Base-by-base conservation (phyloP, 2,329 filamentous ascomycete species). In the Stagonosporopsis vannaccii region DNA sequence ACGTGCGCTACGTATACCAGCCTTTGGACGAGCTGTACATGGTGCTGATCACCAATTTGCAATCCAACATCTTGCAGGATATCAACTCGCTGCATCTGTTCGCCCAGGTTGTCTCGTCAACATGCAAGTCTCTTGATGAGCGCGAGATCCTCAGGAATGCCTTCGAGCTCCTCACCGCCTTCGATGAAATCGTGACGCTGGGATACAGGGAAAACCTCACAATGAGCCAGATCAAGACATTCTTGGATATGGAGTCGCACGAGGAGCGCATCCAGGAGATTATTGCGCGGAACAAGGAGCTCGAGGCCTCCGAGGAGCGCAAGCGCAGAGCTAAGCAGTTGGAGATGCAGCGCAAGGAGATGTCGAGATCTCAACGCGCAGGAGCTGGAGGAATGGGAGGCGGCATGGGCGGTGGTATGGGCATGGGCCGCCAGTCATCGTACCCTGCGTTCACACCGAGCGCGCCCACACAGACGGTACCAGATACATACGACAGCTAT, bases 11-110 rank as follows among this genome's bases (percentile, higher is more conserved):
- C 76, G 95, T 99, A 56, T 99, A 99, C 83, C 95, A 99, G 78
- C 96, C 95, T 58, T 85, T 99, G 63, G 96, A 99, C 80, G 96
- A 99, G 82, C 88, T 99, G 63, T 99, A 99, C 85, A 98, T 99
- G 87, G 94, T 99, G 65, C 87, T 99, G 73, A 98, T 99, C 80
- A 99, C 96, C 78, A 99, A 99, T 84, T 90, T 92, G 71, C 95
- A 98, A 83, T 98, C 94, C 78, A 99, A 99, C 80, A 99, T 99
- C 68, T 85, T 99, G 47, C 95, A 99, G 81, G 95, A 99, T 79
- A 99, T 99, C 78, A 95, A 98, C 80, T 97, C 95, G 57, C 86
- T 99, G 58, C 96, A 99, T 78, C 85, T 99, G 19, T 99, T 99
- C 76, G 94, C 94, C 57, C 95, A 99, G 81, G 94, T 99, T 15